These are phyloP conservation scores for Spiraea crenata DNA, from an alignment of 331 rosid genomes.

Conservation along the genomic window DNA sequence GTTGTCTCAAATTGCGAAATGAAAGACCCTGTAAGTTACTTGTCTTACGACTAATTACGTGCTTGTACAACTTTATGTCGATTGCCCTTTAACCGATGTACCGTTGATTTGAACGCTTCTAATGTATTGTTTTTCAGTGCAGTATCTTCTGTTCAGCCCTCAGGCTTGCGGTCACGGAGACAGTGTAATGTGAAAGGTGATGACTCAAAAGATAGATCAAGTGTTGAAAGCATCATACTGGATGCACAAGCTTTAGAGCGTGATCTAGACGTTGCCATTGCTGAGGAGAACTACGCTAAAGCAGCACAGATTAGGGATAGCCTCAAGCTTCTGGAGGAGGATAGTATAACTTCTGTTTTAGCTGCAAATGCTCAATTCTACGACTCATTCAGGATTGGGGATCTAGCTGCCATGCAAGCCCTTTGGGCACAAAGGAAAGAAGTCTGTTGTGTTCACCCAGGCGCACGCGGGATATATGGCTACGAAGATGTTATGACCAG, in stretches of 20 bases:
- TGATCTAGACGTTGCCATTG: conserved; percentile 67
- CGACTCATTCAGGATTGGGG: conserved; percentile 60
- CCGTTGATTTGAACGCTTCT: conserved; percentile 1
- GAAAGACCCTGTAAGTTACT: conserved; percentile 47
- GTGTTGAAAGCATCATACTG: conserved; percentile 44
- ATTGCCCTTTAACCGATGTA: not conserved
- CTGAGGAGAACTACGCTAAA: conserved; percentile 71
- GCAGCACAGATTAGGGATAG: conserved; percentile 84
- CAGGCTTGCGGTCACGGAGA: conserved; percentile 29
- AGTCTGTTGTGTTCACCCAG: conserved; percentile 86
- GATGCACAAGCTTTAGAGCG: conserved; percentile 60
- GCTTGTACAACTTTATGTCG: too few relatives aligned
- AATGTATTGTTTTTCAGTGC: conserved; percentile 16
- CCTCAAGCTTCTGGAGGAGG: conserved; percentile 60
- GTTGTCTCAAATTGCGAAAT: conserved; percentile 24
- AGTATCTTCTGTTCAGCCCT: conserved; percentile 23
- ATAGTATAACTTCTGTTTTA: conserved; percentile 46
- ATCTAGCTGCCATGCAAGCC: conserved; percentile 81
- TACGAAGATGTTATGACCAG: conserved; percentile 77
- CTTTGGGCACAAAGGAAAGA: conserved; percentile 69
- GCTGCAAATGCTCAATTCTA: conserved; percentile 70
- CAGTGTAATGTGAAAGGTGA: conserved; percentile 46
- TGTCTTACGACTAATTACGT: too few relatives aligned
- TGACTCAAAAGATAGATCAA: conserved; percentile 46
- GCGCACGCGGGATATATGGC: conserved; percentile 72